Conservation (phyloP, 176 grass and related monocot species). For the Dendrocalamus sinicus region DNA sequence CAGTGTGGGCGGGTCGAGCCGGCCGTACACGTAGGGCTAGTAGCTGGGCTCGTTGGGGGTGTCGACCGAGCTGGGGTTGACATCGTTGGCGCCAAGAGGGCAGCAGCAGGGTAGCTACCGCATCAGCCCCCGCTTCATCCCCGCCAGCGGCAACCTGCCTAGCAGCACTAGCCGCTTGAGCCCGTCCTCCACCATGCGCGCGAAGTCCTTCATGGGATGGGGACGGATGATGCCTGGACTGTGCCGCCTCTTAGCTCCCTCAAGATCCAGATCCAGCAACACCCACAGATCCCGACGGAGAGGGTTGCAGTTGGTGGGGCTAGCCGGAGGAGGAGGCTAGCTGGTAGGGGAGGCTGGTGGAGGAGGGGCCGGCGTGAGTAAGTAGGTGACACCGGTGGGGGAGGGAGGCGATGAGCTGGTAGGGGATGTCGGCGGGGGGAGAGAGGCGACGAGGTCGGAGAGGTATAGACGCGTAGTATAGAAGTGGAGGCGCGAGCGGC, state of each 20-base stretch:
- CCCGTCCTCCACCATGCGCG: slow-evolving; percentile 81
- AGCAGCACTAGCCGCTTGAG: slow-evolving; percentile 71
- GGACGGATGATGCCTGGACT: neutral
- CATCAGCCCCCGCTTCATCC: slow-evolving; percentile 60
- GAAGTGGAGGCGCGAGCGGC: too few species aligned
- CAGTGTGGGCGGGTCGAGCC: slow-evolving; percentile 79
- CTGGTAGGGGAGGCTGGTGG: too few species aligned
- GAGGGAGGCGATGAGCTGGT: too few species aligned
- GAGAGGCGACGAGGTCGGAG: too few species aligned
- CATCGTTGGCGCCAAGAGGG: slow-evolving; percentile 67
- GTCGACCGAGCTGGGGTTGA: slow-evolving; percentile 83
- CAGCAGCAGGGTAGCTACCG: slow-evolving; percentile 43
- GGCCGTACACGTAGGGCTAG: slow-evolving; percentile 90
- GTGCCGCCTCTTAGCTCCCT: slow-evolving; percentile 7
- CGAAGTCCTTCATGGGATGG: slow-evolving; percentile 60
- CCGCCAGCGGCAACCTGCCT: slow-evolving; percentile 23
- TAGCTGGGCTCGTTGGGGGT: slow-evolving; percentile 94
- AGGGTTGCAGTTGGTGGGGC: too few species aligned
- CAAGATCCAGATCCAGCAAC: too few species aligned
- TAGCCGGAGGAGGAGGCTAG: too few species aligned
- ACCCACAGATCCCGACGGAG: too few species aligned
- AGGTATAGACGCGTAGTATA: too few species aligned
- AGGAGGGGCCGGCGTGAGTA: too few species aligned
- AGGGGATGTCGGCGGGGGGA: too few species aligned
- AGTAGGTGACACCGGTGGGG: too few species aligned